These are phyloP conservation scores for Chlamydomonas schloesseri DNA, from an alignment of 139 green algal species.

Conservation along the genomic window DNA sequence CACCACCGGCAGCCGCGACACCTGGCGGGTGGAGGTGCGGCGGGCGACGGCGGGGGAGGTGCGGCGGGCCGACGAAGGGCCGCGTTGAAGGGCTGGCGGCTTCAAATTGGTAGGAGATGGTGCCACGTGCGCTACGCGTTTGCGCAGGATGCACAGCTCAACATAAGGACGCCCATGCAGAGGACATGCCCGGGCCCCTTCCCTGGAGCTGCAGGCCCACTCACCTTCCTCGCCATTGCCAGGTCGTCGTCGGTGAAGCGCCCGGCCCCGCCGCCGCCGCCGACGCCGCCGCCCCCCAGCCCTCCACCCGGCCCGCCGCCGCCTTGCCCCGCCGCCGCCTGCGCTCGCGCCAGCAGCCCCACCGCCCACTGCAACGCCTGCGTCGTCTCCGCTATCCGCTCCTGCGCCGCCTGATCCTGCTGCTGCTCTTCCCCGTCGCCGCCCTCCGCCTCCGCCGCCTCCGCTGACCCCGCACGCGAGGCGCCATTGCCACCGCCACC, in stretches of 20 bases:
- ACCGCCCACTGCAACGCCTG: conserved; percentile 20
- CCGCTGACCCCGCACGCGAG: neutral
- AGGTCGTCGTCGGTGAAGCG: neutral
- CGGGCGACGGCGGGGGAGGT: neutral
- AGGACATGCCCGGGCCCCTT: neutral
- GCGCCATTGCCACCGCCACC: too few species aligned
- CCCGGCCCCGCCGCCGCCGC: neutral
- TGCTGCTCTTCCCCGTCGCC: neutral
- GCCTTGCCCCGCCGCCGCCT: too few species aligned
- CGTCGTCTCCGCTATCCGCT: neutral
- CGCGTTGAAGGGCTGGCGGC: neutral
- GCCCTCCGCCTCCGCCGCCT: neutral
- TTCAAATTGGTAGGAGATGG: too few species aligned
- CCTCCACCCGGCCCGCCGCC: neutral
- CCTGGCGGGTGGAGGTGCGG: neutral
- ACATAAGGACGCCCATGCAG: too few species aligned
- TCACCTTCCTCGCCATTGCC: neutral
- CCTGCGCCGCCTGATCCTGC: neutral
- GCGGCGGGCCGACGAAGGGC: neutral
- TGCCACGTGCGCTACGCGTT: too few species aligned
- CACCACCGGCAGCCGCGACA: conserved; percentile 30
- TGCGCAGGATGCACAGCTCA: too few species aligned
- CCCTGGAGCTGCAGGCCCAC: neutral
- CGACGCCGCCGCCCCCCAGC: too few species aligned
- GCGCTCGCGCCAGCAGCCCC: conserved; percentile 4